Conservation (phyloP, 2,329 filamentous ascomycete species). For the Colletotrichum eleusines region DNA sequence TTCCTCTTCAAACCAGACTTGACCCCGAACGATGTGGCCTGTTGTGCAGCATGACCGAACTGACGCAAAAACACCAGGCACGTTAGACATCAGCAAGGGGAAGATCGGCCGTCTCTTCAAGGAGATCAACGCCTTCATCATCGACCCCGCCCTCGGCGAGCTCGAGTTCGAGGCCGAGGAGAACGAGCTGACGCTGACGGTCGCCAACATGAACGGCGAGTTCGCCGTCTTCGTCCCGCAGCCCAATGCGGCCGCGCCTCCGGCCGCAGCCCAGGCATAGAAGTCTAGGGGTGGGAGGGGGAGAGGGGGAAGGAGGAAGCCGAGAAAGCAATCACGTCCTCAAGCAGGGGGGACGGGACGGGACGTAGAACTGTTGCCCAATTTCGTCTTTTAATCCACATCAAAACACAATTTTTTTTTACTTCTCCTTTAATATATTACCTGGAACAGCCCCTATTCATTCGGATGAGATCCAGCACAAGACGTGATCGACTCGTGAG, state of each 20-base stretch:
- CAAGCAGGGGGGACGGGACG: background rate
- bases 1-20: background rate
- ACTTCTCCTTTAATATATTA: background rate
- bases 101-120: conserved; percentile 52
- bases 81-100: conserved; percentile 52
- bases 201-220: conserved; percentile 50
- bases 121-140: conserved; percentile 52
- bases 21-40: background rate
- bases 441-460: background rate
- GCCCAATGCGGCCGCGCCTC: conserved; percentile 21
- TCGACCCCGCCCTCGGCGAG: conserved; percentile 52
- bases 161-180: conserved; percentile 58
- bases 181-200: conserved; percentile 52
- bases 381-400: background rate
- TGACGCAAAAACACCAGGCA: conserved; percentile 41
- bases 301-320: background rate
- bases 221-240: conserved; percentile 51
- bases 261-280: background rate
- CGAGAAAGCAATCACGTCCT: background rate
- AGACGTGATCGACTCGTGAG: background rate
- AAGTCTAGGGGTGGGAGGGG: no score
- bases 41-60: background rate
- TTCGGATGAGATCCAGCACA: background rate
- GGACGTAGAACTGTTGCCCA: background rate
- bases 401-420: background rate